A percentile compares a stretch with the other conserved stretches of the same genome.
These are phyloP conservation scores for Stipa capillata DNA, from an alignment of 176 grass and related monocot species.

Conservation along the genomic window DNA sequence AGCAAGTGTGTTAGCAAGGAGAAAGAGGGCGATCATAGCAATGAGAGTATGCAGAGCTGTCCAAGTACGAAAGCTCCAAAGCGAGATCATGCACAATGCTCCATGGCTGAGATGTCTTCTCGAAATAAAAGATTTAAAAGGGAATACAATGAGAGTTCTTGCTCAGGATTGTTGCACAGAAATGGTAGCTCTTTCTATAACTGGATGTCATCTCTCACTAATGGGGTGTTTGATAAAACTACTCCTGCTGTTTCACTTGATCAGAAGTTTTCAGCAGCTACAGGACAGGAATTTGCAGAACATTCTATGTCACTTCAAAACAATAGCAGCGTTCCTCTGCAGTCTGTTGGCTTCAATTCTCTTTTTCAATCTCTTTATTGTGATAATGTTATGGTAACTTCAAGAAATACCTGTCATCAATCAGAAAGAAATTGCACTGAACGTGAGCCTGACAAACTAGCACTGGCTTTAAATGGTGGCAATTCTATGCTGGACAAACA, in stretches of 20 bases:
- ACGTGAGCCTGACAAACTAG: not conserved
- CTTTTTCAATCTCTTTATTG: constrained; percentile 71
- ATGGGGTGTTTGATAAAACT: constrained; percentile 29
- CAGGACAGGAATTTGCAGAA: constrained; percentile 31
- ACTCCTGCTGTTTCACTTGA: constrained; percentile 42
- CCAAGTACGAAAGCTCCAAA: constrained; percentile 42
- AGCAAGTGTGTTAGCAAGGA: constrained; percentile 29
- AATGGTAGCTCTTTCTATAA: constrained; percentile 76
- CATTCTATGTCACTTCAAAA: constrained; percentile 21
- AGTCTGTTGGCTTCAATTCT: constrained; percentile 50
- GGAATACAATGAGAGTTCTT: constrained; percentile 44
- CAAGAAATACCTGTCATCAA: constrained; percentile 31
- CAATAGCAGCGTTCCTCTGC: constrained; percentile 12
- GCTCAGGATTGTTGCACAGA: constrained; percentile 33
- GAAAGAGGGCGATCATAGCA: constrained; percentile 56
- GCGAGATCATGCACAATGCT: constrained; percentile 38
- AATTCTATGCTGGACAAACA: not conserved
- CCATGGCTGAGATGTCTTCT: constrained; percentile 7
- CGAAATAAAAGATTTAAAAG: constrained; percentile 50
- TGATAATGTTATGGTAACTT: constrained; percentile 37
- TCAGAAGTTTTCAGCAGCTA: constrained; percentile 32
- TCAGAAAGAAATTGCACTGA: constrained; percentile 33
- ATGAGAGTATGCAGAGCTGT: constrained; percentile 82
- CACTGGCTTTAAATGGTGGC: constrained; percentile 10
- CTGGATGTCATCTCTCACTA: constrained; percentile 85